Evolutionary conservation across 2,329 filamentous ascomycete genomes (phyloP).

Genomic region (Aspergillus puulaauensis): DNA sequence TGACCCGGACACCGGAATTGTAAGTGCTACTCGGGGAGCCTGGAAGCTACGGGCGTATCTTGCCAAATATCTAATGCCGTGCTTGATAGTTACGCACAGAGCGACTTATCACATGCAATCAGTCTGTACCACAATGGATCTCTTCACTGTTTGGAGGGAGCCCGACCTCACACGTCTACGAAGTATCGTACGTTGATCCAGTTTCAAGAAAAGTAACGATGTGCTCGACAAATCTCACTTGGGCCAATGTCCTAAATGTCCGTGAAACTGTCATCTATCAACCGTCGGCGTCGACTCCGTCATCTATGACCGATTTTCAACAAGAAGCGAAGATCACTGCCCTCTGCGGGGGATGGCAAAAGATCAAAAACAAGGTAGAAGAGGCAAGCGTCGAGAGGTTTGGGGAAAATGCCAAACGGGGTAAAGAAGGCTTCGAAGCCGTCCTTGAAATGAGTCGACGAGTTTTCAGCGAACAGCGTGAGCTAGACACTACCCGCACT

Average conservation of each 20-base stretch:
- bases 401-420: constrained; percentile 85
- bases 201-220: constrained; percentile 83
- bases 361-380: constrained; percentile 94
- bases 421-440: constrained; percentile 90
- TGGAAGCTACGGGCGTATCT: background rate
- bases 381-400: constrained; percentile 86
- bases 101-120: constrained; percentile 57
- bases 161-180: constrained; percentile 85
- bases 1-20: constrained; percentile 65
- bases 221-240: constrained; percentile 93
- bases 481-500: constrained; percentile 53
- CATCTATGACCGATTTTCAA: constrained; percentile 71
- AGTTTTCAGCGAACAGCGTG: constrained; percentile 86
- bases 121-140: constrained; percentile 56
- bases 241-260: constrained; percentile 83
- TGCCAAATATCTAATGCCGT: background rate
- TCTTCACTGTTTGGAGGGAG: constrained; percentile 74
- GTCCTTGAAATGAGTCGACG: constrained; percentile 90
- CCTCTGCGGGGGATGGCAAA: constrained; percentile 93
- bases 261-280: constrained; percentile 90
- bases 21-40: constrained; percentile 42
- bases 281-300: constrained; percentile 54
- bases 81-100: constrained; percentile 64
- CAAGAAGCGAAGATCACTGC: constrained; percentile 93
- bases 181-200: constrained; percentile 93